Evolutionary conservation across 768 basidiomycete species (phyloP).

Genomic region (Hericium coralloides): DNA sequence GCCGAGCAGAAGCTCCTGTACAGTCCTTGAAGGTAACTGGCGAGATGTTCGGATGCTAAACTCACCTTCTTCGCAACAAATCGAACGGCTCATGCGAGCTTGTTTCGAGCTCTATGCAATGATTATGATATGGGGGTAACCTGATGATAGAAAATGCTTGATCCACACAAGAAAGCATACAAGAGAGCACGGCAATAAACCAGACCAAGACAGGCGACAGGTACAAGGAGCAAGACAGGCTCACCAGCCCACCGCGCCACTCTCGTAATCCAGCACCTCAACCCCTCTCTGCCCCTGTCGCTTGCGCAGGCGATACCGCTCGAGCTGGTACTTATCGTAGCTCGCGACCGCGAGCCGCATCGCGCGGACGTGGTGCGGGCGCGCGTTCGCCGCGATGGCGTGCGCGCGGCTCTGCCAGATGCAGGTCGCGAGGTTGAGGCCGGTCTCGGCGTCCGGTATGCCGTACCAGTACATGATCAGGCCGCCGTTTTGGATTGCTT

Average conservation of each 20-base stretch:
- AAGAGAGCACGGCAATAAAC: not conserved
- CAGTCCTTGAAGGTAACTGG: no score
- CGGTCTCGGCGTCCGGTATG: constrained; percentile 61
- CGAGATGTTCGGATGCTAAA: not conserved
- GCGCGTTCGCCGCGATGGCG: constrained; percentile 70
- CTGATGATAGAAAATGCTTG: not conserved
- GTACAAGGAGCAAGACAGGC: not conserved
- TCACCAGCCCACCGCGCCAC: constrained; percentile 66
- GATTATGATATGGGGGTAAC: not conserved
- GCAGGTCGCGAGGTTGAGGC: constrained; percentile 90
- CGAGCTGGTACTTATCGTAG: constrained; percentile 73
- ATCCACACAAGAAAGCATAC: not conserved
- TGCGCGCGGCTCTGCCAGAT: constrained; percentile 89
- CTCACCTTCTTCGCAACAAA: not conserved
- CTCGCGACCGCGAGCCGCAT: constrained; percentile 70
- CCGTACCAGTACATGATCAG: constrained; percentile 95
- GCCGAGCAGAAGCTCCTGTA: no score
- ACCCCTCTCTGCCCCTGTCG: constrained; percentile 46
- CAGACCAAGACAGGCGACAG: not conserved
- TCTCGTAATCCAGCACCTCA: constrained; percentile 47
- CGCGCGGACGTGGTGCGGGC: constrained; percentile 75
- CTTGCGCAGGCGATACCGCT: constrained; percentile 70
- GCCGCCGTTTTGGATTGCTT: constrained; percentile 84
- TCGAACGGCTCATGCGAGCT: not conserved
- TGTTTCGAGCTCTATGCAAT: not conserved